Evolutionary conservation across 257 asterid genomes (phyloP), one percentile per base, ranked within the genome.

Genomic region (Solanum phureja): DNA sequence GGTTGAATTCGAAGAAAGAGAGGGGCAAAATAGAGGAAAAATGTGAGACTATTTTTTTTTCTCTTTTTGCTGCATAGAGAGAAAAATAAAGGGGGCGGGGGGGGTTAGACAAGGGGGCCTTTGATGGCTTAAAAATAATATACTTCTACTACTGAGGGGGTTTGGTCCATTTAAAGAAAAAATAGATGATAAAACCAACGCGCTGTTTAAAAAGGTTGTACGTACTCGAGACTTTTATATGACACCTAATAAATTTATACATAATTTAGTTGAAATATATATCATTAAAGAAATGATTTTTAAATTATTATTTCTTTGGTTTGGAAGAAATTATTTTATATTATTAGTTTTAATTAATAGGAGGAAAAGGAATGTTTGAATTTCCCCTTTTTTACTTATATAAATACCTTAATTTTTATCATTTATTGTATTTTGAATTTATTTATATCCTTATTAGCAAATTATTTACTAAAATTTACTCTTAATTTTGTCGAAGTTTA

Each of bases 1-100:
- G 87, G 88, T 83, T 84, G 89, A 89, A 88, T 91, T 88, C 88
- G 89, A 84, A 89, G 88, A 84, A 83, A 87, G 77, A 77, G 87
- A 87, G 84, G 56, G 69, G 87, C 84, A 86, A 86, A 86, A 49
- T 49, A 77, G 83, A 52, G 46, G 42, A 73, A 87, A 86, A 76
- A 73, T 56, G 89, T 60, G 86, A 82, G 83, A 86, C 88, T 82
- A 56, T 42, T 38, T 40, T 40, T 40, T 40, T 52, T 68, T 34
- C 84, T 58, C 71, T 76, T 73, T 86, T 84, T 60, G 90, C 64
- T 75, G 88, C 87, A 52, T 84, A 73, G 86, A 86, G 91, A 89
- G 89, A 86, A 56, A 56, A 56, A 87, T 24, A 83, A 31, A 24
- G 75, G 46, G 74, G 82, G 34, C 24, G 91, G 91, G 23, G 29